Evolutionary conservation across 257 asterid species (phyloP), one percentile per base, ranked within the genome.

Genomic region (Solanum bukasovii): DNA sequence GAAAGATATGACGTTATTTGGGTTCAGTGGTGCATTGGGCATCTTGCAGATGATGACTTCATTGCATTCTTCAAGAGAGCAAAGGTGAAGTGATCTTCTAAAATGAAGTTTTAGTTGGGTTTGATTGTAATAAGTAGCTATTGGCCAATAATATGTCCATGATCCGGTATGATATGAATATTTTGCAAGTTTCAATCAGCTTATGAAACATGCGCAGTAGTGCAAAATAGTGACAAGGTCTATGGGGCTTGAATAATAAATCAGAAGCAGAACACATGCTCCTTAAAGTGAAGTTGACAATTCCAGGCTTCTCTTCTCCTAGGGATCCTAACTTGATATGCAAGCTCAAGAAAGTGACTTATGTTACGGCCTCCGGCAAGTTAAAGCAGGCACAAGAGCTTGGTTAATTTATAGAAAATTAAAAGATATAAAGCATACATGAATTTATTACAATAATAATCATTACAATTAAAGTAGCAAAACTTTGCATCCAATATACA

Each of bases 21-120:
- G 99, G 91, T 97, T 67, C 99, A 97, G 89, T 97, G 99, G 99
- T 97, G 99, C 87, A 97, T 97, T 84, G 99, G 99, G 49, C 99
- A 97, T 92, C 98, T 97, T 88, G 93, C 98, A 33, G 99, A 97
- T 90, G 99, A 97, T 46, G 99, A 97, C 88, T 91, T 97, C 56
- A 89, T 97, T 42, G 90, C 97, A 79, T 97, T 97, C 91, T 96
- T 97, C 92, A 91, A 91, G 46, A 94, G 98, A 87, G 98, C 99
- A 87, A 92, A 93, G 99, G 98, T 94, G 89, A 89, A 65, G 42
- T 44, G 40, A 78, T 89, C 74, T 82, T 25, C 34, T 77, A 68
- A 83, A 46, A 84, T 65, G 31, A 44, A 81, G 68, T 81, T 79
- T 18, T 46, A 81, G 63, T 78, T 13, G 38, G 86, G 46, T 37